Evolutionary conservation across 1,284 basidiomycete species (phyloP).

Genomic region (Trichosporon coremiiforme): DNA sequence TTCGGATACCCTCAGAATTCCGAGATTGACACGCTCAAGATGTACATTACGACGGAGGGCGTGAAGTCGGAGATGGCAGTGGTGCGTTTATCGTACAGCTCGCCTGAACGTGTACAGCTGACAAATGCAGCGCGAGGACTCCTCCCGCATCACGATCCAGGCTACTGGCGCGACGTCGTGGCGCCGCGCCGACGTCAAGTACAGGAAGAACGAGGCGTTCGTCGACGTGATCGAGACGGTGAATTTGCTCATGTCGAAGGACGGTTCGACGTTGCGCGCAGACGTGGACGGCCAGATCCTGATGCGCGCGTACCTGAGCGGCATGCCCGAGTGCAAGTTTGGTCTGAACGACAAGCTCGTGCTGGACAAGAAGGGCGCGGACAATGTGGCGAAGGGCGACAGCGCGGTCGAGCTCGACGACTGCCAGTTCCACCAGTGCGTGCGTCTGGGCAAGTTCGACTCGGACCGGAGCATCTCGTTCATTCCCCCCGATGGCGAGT

Average conservation of each 20-base stretch:
- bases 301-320: constrained; percentile 95
- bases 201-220: constrained; percentile 98
- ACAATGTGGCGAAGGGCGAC: constrained; percentile 62
- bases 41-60: constrained; percentile 97
- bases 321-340: constrained; percentile 96
- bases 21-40: constrained; percentile 95
- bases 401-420: constrained; percentile 94
- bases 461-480: constrained; percentile 91
- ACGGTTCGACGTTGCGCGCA: constrained; percentile 88
- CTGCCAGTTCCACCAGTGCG: constrained; percentile 98
- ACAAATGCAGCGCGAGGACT: constrained; percentile 73
- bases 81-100: constrained; percentile 59
- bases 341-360: constrained; percentile 98
- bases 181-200: constrained; percentile 91
- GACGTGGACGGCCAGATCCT: constrained; percentile 98
- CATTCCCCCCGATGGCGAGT: constrained; percentile 97
- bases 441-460: constrained; percentile 91
- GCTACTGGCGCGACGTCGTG: constrained; percentile 93
- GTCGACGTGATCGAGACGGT: constrained; percentile 97
- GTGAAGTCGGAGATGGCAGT: constrained; percentile 79
- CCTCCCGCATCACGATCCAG: constrained; percentile 92
- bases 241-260: constrained; percentile 94
- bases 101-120: constrained; percentile 6
- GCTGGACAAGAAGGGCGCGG: constrained; percentile 75
- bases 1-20: constrained; percentile 99